These are phyloP conservation scores for Botrytis deweyae DNA, from an alignment of 2,329 filamentous ascomycete species.

Conservation along the genomic window DNA sequence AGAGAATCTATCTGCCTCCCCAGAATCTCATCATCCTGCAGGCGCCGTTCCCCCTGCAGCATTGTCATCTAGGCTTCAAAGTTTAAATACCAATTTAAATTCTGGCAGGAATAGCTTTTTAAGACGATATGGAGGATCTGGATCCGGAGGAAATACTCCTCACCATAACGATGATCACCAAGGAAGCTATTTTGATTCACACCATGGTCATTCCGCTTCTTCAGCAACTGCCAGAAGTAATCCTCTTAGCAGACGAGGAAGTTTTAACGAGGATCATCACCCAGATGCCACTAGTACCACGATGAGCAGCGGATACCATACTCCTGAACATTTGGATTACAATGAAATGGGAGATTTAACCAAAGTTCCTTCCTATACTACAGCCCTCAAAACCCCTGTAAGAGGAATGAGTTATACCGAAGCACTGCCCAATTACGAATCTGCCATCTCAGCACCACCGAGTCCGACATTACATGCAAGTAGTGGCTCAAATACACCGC, in stretches of 20 bases:
- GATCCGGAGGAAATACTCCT: slow-evolving; percentile 40
- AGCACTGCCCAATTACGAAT: slow-evolving; percentile 65
- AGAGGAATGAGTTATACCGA: slow-evolving; percentile 50
- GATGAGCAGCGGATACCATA: slow-evolving; percentile 50
- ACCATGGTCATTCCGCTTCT: slow-evolving; percentile 27
- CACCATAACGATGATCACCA: slow-evolving; percentile 26
- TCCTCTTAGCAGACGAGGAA: slow-evolving; percentile 46
- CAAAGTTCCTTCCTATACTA: slow-evolving; percentile 76
- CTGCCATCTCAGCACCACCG: slow-evolving; percentile 55
- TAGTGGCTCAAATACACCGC: slow-evolving; percentile 23
- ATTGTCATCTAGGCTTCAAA: slow-evolving; percentile 67
- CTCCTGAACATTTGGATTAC: slow-evolving; percentile 56
- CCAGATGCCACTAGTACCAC: slow-evolving; percentile 44
- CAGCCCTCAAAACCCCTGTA: slow-evolving; percentile 66
- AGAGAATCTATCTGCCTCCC: slow-evolving; percentile 68
- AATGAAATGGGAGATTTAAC: slow-evolving; percentile 63
- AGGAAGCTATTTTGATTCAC: slow-evolving; percentile 31
- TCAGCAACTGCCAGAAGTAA: slow-evolving; percentile 34
- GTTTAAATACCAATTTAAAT: slow-evolving; percentile 65
- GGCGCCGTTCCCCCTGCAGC: slow-evolving; percentile 50
- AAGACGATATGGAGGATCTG: slow-evolving; percentile 35
- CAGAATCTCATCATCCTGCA: slow-evolving; percentile 48
- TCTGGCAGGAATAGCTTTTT: slow-evolving; percentile 45
- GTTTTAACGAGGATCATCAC: slow-evolving; percentile 26
- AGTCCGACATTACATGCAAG: slow-evolving; percentile 32